Base-by-base conservation (phyloP, 495 filamentous ascomycete genomes). In the Aspergillus sclerotiicarbonarius region DNA sequence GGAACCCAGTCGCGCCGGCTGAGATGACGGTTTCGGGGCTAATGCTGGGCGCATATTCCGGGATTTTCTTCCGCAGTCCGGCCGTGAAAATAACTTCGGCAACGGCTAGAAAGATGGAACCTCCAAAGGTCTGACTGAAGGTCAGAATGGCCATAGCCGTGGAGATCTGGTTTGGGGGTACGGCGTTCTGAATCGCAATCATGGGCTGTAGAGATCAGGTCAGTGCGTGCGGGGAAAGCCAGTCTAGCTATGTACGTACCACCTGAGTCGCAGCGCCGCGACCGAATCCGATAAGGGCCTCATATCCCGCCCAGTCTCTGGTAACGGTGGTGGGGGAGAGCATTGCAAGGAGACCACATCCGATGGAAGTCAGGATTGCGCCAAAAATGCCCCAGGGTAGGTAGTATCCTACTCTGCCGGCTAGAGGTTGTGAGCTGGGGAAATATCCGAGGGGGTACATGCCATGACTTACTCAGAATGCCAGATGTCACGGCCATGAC, bases 51-150 rank as follows among this genome's bases (percentile, higher is more conserved):
- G 81, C 74, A 68, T 79, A 67, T 7, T 61, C 54, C 0, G 60
- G 65, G 1, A 94, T 66, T 25, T 84, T 81, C 18, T 75, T 66
- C 43, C 87, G 62, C 0, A 94, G 80, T 39, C 82, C 77, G 66
- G 88, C 90, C 46, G 80, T 80, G 66, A 95, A 91, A 37, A 96
- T 77, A 49, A 86, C 91, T 64, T 95, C 85, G 3, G 75, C 87
- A 29, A 92, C 83, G 1, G 82, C 81, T 50, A 94, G 80, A 64
- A 92, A 91, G 3, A 94, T 68, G 0, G 90, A 82, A 13, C 86
- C 88, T 29, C 87, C 87, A 6, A 94, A 74, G 0, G 81, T 87
- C 67, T 90, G 87, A 8, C 76, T 59, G 68, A 92, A 91, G 45
- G 88, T 78, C 13, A 92, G 78, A 39, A 85, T 61, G 0, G 85